Percentiles rank a stretch among this genome's conserved stretches.
Conservation (phyloP, 2,329 filamentous ascomycete genomes). For the Fusarium verticillioides region DNA sequence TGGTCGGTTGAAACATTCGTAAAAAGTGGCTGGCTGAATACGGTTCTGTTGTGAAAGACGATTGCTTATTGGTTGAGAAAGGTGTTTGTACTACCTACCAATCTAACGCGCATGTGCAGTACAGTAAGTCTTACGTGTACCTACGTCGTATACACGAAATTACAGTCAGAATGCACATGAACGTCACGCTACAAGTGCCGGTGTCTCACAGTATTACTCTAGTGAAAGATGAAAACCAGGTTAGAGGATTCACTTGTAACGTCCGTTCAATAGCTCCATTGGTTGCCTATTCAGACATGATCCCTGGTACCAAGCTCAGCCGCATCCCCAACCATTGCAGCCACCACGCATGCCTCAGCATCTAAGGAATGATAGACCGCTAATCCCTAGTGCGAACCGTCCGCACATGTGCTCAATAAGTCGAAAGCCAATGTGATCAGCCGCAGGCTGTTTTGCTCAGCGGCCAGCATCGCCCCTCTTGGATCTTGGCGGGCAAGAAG, state of each 20-base stretch:
- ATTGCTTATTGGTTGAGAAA: background rate
- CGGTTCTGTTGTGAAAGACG: background rate
- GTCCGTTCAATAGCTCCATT: background rate
- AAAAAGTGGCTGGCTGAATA: slow-evolving; percentile 9
- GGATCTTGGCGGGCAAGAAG: background rate
- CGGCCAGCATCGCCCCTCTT: background rate
- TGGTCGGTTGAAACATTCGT: background rate
- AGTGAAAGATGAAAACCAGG: too few species aligned
- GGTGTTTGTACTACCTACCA: background rate
- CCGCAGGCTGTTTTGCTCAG: background rate
- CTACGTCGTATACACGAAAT: background rate
- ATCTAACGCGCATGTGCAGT: background rate
- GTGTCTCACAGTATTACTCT: too few species aligned
- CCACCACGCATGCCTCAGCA: slow-evolving; percentile 3
- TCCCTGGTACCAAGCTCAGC: background rate
- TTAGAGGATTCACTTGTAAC: background rate
- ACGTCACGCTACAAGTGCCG: too few species aligned
- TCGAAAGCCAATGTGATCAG: background rate
- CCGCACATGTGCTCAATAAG: background rate
- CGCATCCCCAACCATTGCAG: background rate
- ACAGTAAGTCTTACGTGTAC: slow-evolving; percentile 6
- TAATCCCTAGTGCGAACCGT: background rate
- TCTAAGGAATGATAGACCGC: background rate
- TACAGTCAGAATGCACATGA: background rate
- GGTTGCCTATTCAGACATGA: background rate